Base-by-base conservation (phyloP, 2,329 filamentous ascomycete genomes). In the Alternaria dauci region DNA sequence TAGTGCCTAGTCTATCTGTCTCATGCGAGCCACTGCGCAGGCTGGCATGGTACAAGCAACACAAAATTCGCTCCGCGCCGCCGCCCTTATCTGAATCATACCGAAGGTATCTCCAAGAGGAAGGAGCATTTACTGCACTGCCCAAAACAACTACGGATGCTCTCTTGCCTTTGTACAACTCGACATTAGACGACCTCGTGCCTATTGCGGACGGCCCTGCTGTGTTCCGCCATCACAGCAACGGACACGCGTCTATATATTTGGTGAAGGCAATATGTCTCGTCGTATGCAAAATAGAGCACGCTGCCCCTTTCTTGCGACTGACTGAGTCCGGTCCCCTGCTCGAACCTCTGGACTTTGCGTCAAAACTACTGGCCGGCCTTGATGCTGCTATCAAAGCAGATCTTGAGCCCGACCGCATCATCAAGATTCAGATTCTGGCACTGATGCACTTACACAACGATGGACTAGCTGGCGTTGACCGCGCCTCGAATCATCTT, bases 361-460 rank as follows among this genome's bases (percentile, higher is more conserved):
- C 54, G 3, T 57, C 54, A 14, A 52, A 52, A 20, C 38, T 57
- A 20, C 46, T 52, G 18, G 54, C 54, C 8, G 54, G 46, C 4
- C 23, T 57, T 6, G 54, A 57, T 51, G 54, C 54, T 11, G 54
- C 46, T 8, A 52, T 57, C 4, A 57, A 57, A 44, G 54, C 54
- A 28, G 54, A 44, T 5, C 30, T 57, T 5, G 54, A 57, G 14
- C 54, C 54, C 8, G 39, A 57, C 30, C 54, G 54, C 28, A 50
- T 57, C 16, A 2, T 34, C 28, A 57, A 57, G 20, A 38, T 57
- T 9, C 54, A 52, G 28, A 57, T 57, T 5, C 14, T 57, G n/a
- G 54, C 46, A 51, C 25, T 57, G 38, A 57, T 57, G 54, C 54
- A 57, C 23, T 28, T 57, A 11, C 46, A 57, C 8, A 57, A 57